Percentiles rank a stretch among this genome's conserved stretches.
phyloP scores from a whole-genome alignment of 805 yeast species.

The Ascoidea rubescens region DNA sequence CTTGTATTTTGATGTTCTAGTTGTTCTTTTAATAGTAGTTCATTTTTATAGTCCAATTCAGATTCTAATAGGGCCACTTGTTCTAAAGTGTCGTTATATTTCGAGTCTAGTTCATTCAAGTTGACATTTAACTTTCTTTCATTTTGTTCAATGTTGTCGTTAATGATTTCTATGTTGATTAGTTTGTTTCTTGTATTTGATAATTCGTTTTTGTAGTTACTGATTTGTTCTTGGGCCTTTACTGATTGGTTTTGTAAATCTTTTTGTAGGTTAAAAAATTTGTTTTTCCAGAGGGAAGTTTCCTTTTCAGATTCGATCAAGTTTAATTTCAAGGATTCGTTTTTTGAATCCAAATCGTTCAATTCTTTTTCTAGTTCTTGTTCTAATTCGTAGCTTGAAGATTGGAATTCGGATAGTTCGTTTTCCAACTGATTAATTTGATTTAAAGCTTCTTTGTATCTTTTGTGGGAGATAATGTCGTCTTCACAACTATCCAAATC shows the following conservation, averaged over 20 bases:
- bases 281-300: slow-evolving; percentile 15
- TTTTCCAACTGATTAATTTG: slow-evolving; percentile 26
- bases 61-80: slow-evolving; percentile 24
- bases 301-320: slow-evolving; percentile 14
- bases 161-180: slow-evolving; percentile 26
- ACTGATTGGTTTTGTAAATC: slow-evolving; percentile 14
- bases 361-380: slow-evolving; percentile 29
- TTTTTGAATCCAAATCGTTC: slow-evolving; percentile 19
- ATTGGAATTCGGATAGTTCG: slow-evolving; percentile 28
- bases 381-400: slow-evolving; percentile 29
- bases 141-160: slow-evolving; percentile 29
- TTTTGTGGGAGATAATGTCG: slow-evolving; percentile 7
- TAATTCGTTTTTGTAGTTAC: slow-evolving; percentile 17
- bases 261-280: slow-evolving; percentile 16
- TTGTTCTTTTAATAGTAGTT: slow-evolving; percentile 14
- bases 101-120: slow-evolving; percentile 20
- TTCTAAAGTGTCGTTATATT: slow-evolving; percentile 23
- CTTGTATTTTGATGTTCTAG: slow-evolving; percentile 16
- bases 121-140: slow-evolving; percentile 22
- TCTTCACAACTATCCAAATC: too few species aligned
- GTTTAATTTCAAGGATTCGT: slow-evolving; percentile 12
- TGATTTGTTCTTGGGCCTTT: slow-evolving; percentile 14
- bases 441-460: slow-evolving; percentile 18
- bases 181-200: slow-evolving; percentile 18
- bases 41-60: slow-evolving; percentile 19